Percentiles rank a stretch among this genome's conserved stretches.
Evolutionary conservation across 2,329 filamentous ascomycete genomes (phyloP).

Genomic region (Diplodia scrobiculata): DNA sequence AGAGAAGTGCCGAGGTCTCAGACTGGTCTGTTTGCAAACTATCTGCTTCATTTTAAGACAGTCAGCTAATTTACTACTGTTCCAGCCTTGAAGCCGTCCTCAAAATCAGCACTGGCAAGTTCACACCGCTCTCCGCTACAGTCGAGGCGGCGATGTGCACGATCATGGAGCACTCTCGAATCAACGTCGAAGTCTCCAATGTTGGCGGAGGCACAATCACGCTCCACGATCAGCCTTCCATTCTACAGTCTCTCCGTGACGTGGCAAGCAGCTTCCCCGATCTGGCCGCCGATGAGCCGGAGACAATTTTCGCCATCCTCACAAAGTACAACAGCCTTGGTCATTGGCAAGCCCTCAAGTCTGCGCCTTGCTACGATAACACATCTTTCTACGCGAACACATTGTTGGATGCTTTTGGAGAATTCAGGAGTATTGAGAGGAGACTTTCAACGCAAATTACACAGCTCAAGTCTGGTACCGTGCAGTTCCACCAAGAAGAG

Average conservation of each 20-base stretch:
- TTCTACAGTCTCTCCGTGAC: background rate
- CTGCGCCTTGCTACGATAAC: background rate
- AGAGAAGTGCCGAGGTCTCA: background rate
- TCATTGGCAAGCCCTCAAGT: background rate
- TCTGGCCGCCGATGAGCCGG: background rate
- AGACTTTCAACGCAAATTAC: background rate
- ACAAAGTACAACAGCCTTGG: background rate
- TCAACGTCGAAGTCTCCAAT: background rate
- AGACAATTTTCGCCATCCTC: background rate
- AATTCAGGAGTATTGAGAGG: background rate
- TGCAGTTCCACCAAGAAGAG: background rate
- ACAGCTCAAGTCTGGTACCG: background rate
- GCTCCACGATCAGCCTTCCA: background rate
- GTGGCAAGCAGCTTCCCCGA: background rate
- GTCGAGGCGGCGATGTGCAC: background rate
- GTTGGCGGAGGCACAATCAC: background rate
- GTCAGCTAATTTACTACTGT: background rate
- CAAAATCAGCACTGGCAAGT: background rate
- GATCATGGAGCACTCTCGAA: background rate
- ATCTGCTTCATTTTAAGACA: background rate
- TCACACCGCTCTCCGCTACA: background rate
- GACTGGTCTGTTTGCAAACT: background rate
- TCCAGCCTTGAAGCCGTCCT: background rate
- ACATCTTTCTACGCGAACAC: background rate
- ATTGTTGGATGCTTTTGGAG: background rate